Evolutionary conservation across 257 asterid species (phyloP), one percentile per base, ranked within the genome.

Genomic region (Nemophila menziesii): DNA sequence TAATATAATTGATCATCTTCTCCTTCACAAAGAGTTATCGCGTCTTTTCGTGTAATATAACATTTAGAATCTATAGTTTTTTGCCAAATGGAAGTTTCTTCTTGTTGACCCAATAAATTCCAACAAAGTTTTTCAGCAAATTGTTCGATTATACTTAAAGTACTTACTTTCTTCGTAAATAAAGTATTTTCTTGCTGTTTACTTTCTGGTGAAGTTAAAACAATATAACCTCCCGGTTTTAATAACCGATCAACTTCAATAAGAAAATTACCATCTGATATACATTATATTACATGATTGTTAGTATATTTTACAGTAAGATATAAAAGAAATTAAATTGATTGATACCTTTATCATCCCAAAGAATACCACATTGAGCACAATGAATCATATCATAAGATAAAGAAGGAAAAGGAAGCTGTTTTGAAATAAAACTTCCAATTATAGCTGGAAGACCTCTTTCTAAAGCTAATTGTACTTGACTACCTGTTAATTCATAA

Each of bases 381-480:
- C 96, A 90, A 69, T 90, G 99, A 67, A 85, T 75, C 94, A 90
- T 81, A 73, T 73, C 96, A 73, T 77, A 90, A 17, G 99, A 82
- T 23, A 90, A 75, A 56, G 99, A 77, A 27, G 96, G 94, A 69
- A 79, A 65, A 48, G 99, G 96, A 33, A 90, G 78, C 65, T 90
- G 96, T 66, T 60, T 79, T 39, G 94, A 68, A 55, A 72, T 62
- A 51, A 90, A 85, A 61, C 69, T 69, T 64, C 92, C 96, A 52
- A 85, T 79, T 43, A 90, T 48, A 44, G 99, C 96, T 0, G 99
- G 99, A 65, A 90, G 96, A 57, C 99, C 99, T 72, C 98, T 82
- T 78, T 89, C 98, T 14, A 89, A 96, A 51, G 85, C 82, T 34
- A 90, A 66, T 68, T 90, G 99, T 55, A 85, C 94, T 74, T 90